Evolutionary conservation across 208 protist genomes (phyloP).

Genomic region (Wallacemonas rigidus): DNA sequence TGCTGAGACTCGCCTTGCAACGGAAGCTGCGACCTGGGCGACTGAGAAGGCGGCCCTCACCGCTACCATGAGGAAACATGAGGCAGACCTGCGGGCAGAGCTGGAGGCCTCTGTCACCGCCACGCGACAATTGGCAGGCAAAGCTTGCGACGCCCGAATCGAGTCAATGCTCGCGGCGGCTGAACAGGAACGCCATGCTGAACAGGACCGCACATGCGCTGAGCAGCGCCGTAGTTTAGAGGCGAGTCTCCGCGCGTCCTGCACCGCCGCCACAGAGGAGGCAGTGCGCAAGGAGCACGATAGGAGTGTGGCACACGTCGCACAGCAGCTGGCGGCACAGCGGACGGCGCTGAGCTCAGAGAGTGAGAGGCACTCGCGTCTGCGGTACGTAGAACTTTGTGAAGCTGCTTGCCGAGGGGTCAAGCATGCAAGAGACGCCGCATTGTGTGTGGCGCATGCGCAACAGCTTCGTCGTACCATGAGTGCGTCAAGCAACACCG

Average conservation of each 20-base stretch:
- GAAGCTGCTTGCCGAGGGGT: neutral
- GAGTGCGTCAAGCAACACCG: neutral
- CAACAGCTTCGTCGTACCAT: neutral
- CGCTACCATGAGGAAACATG: neutral
- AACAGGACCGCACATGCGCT: neutral
- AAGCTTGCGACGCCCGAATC: neutral
- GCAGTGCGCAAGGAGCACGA: neutral
- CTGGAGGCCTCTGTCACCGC: neutral
- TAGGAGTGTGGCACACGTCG: no score
- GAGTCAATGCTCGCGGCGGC: neutral
- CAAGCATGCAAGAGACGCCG: neutral
- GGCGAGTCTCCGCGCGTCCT: neutral
- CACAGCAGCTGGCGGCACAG: neutral
- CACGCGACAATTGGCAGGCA: neutral
- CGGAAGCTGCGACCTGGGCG: neutral
- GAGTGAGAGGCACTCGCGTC: neutral
- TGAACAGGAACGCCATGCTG: neutral
- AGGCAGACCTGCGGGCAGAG: neutral
- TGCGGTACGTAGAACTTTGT: neutral
- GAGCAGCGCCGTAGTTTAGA: neutral
- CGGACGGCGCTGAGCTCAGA: neutral
- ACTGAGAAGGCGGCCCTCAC: slow-evolving; percentile 4
- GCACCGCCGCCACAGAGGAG: neutral
- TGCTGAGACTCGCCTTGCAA: slow-evolving; percentile 5
- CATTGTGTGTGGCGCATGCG: neutral